Percentiles rank a stretch among this genome's conserved stretches.
Conservation (phyloP, 441 rosid genomes). For the Eutrema salsugineum region DNA sequence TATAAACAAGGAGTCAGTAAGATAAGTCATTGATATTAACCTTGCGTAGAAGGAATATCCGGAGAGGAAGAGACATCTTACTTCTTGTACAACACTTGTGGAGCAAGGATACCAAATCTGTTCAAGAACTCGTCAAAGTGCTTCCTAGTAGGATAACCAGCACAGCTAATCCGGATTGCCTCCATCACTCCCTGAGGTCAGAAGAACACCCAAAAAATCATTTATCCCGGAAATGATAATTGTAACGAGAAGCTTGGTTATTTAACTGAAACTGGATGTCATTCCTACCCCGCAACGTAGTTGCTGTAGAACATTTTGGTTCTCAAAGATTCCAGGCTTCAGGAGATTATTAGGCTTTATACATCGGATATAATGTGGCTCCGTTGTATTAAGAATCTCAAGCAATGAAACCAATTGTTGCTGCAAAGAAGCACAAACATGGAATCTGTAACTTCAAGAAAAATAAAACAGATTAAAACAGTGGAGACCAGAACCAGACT, state of each 20-base stretch:
- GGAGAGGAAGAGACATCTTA: slow-evolving; percentile 30
- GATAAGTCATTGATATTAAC: slow-evolving; percentile 25
- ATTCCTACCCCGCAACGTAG: slow-evolving; percentile 83
- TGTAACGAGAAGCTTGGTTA: slow-evolving; percentile 7
- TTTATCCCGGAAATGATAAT: not conserved
- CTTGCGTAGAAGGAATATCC: slow-evolving; percentile 1
- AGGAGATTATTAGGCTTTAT: slow-evolving; percentile 91
- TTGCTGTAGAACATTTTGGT: slow-evolving; percentile 75
- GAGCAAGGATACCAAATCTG: slow-evolving; percentile 81
- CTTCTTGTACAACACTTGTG: slow-evolving; percentile 85
- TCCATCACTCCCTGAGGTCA: slow-evolving; percentile 92
- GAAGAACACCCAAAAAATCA: not conserved
- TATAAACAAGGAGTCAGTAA: not conserved
- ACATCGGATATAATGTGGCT: slow-evolving; percentile 94
- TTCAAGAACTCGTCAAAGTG: slow-evolving; percentile 83
- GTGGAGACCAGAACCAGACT: slow-evolving; percentile 20
- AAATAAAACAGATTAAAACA: slow-evolving; percentile 4
- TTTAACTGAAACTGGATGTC: not conserved
- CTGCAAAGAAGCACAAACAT: slow-evolving; percentile 42
- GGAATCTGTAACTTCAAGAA: not conserved
- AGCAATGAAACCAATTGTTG: slow-evolving; percentile 84
- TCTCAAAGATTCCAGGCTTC: slow-evolving; percentile 87
- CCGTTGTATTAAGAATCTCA: slow-evolving; percentile 78
- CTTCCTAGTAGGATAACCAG: slow-evolving; percentile 96
- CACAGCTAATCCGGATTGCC: slow-evolving; percentile 99